Conservation (phyloP, 352 stramenopile genomes). For the Elongisporangium anandrum region DNA sequence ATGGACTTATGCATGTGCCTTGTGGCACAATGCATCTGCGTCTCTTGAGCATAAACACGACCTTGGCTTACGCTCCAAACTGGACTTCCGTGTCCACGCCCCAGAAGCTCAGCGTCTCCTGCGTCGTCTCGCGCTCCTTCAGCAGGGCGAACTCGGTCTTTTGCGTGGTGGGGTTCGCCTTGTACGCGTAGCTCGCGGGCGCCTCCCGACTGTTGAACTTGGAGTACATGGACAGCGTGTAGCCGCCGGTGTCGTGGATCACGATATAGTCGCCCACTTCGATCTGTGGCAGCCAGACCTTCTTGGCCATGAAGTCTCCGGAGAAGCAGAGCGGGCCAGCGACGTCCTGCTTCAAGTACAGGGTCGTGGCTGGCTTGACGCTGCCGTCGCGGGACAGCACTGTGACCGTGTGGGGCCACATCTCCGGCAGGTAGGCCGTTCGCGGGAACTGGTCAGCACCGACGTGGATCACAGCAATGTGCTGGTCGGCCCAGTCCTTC, state of each 20-base stretch:
- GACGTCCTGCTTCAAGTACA: conserved; percentile 75
- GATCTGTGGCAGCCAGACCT: conserved; percentile 68
- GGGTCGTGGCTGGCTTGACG: conserved; percentile 29
- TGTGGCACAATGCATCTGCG: too few species aligned
- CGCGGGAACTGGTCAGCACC: conserved; percentile 89
- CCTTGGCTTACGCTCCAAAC: conserved; percentile 14
- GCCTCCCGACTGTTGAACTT: conserved; percentile 87
- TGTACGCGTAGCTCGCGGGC: conserved; percentile 64
- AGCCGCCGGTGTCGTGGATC: conserved; percentile 85
- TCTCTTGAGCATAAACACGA: too few species aligned
- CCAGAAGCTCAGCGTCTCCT: conserved; percentile 71
- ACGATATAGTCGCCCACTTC: conserved; percentile 73
- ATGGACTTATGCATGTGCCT: too few species aligned
- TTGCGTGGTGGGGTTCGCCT: conserved; percentile 8
- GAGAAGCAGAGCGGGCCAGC: conserved; percentile 91
- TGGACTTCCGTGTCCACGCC: conserved; percentile 41
- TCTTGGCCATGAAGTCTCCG: conserved; percentile 85
- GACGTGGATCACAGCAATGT: conserved; percentile 86
- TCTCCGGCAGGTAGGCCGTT: conserved; percentile 80
- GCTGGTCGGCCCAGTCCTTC: conserved; percentile 77
- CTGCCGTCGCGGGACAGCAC: conserved; percentile 51
- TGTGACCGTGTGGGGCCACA: conserved; percentile 81
- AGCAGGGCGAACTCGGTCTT: conserved; percentile 49
- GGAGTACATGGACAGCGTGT: conserved; percentile 86
- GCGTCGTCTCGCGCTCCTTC: conserved; percentile 59